Base-by-base conservation (phyloP, 768 basidiomycete genomes). In the Suillus hirtellus region DNA sequence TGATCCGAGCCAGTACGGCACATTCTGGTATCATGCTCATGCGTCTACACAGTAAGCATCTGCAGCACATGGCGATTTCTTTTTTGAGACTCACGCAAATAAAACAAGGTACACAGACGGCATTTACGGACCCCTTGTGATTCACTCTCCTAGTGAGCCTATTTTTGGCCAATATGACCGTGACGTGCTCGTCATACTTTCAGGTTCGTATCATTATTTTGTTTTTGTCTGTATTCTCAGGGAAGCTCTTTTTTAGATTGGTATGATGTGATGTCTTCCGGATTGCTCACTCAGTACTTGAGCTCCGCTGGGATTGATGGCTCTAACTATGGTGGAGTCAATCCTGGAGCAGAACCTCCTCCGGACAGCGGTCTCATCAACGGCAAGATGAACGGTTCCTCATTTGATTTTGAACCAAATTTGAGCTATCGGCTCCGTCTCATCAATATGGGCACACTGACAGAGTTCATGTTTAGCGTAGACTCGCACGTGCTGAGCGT, bases 21-120 rank as follows among this genome's bases (percentile, higher is more conserved):
- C 81, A 0, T 82, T 76, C 21, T 84, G 83, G 83, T 84, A 79
- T 75, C 83, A 84, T 72, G 81, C 68, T 42, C 74, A 75, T 44
- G 70, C 75, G 50, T 74, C 69, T 11, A 75, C 74, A 52, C 74
- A 76, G 59, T 56, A 56, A 56, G 11, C n/a, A 40, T 56, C 24
- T 40, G 34, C 55, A 56, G 37, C 55, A 24, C 38, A 56, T 56
- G 37, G 70, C 67, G 37, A 6, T 74, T 72, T 37, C 4, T 3
- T 19, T 31, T 4, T 8, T 1, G 49, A 1, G 38, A 40, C 59
- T 66, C n/a, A 76, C 69, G 35, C 72, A 75, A 55, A 4, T 12
- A 40, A 56, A 56, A 56, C 38, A 24, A 56, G 55, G 55, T 81
- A 81, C 66, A 83, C 81, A 11, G 84, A 85, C 59, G 84, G 84